Evolutionary conservation across 352 stramenopile genomes (phyloP).

Genomic region (Phytophthora foliorum): DNA sequence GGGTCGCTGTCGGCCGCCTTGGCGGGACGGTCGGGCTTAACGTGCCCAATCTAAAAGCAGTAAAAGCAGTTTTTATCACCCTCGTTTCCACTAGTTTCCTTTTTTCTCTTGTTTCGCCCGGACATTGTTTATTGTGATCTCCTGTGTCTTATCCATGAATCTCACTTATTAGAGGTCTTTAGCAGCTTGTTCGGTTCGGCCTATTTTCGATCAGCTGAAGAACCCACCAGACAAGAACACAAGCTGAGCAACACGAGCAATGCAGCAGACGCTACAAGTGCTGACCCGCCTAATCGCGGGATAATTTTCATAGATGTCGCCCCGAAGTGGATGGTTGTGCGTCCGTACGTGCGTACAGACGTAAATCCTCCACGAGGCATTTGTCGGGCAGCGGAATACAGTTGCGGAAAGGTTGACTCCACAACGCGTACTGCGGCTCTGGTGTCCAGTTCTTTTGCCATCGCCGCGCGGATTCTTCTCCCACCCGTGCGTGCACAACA

Average conservation of each 20-base stretch:
- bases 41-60: constrained; percentile 10
- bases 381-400: not conserved
- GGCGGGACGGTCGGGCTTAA: constrained; percentile 1
- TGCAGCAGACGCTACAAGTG: no score
- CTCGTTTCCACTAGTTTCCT: constrained; percentile 2
- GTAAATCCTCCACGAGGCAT: not conserved
- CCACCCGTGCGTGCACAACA: not conserved
- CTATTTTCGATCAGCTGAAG: not conserved
- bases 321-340: not conserved
- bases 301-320: not conserved
- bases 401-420: not conserved
- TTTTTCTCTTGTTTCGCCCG: not conserved
- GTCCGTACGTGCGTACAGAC: not conserved
- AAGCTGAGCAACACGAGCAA: no score
- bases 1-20: constrained; percentile 1
- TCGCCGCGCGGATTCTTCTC: not conserved
- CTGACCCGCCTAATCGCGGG: not conserved
- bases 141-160: constrained; percentile 7
- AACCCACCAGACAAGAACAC: not conserved
- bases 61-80: constrained; percentile 7
- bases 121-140: not conserved
- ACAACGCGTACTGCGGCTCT: not conserved
- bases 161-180: constrained; percentile 2
- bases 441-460: not conserved
- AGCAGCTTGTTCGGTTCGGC: not conserved